These are phyloP conservation scores for Paramecium sexaurelia DNA, from an alignment of 73 alveolate species.

Conservation along the genomic window DNA sequence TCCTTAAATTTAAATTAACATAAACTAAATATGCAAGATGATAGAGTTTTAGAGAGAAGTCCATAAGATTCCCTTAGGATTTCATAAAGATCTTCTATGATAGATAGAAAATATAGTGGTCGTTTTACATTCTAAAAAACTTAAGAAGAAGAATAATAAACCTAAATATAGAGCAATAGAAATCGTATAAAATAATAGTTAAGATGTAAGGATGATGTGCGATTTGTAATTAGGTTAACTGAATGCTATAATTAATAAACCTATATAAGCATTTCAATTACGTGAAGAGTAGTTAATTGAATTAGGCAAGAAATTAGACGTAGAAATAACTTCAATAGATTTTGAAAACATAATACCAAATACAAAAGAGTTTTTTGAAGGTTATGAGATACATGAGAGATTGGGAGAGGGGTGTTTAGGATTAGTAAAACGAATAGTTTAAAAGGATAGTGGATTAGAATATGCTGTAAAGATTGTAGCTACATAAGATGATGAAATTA, in stretches of 20 bases:
- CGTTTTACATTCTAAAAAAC: constrained; percentile 7
- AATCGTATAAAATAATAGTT: constrained; percentile 32
- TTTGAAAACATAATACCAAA: neutral
- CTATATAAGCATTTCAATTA: neutral
- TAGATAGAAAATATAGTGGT: constrained; percentile 26
- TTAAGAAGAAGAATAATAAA: constrained; percentile 22
- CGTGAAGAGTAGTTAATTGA: neutral
- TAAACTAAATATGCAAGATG: neutral
- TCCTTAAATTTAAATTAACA: neutral
- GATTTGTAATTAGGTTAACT: neutral
- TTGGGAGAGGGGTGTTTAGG: constrained; percentile 71
- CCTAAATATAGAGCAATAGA: neutral
- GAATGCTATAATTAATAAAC: neutral
- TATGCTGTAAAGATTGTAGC: constrained; percentile 64
- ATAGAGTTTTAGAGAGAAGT: neutral
- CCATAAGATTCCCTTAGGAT: neutral
- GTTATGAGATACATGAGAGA: constrained; percentile 56
- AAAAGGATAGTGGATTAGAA: neutral
- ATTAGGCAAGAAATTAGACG: constrained; percentile 21
- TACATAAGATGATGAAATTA: constrained; percentile 66
- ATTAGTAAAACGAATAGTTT: constrained; percentile 54
- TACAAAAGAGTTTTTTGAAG: constrained; percentile 29
- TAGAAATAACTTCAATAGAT: neutral
- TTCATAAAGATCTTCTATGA: neutral
- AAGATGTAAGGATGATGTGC: neutral